Evolutionary conservation across 441 rosid species (phyloP).

Genomic region (Aleurites moluccanus): DNA sequence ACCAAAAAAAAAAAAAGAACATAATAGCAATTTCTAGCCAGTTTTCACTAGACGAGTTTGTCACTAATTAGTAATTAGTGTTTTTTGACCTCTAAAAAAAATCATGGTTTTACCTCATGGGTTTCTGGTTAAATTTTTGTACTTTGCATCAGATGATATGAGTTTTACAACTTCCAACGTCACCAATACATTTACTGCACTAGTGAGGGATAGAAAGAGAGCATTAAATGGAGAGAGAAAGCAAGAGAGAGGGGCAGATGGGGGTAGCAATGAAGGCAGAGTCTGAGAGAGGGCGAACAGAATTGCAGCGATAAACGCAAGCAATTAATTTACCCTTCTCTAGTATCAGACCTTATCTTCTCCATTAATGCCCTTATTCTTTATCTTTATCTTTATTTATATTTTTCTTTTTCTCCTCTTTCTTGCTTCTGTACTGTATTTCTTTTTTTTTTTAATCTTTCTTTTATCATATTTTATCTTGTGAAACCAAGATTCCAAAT

Average conservation of each 20-base stretch:
- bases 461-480: not conserved
- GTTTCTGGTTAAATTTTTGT: constrained; percentile 20
- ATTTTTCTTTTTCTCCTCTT: not conserved
- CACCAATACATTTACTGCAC: constrained; percentile 25
- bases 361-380: constrained; percentile 50
- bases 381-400: not conserved
- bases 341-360: constrained; percentile 41
- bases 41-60: constrained; percentile 17
- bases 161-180: not conserved
- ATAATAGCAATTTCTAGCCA: constrained; percentile 6
- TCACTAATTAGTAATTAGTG: constrained; percentile 6
- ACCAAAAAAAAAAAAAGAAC: not conserved
- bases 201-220: constrained; percentile 13
- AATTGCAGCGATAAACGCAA: constrained; percentile 56
- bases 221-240: constrained; percentile 52
- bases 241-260: constrained; percentile 10
- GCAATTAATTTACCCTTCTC: constrained; percentile 43
- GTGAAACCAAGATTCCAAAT: not conserved
- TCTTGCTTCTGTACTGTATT: not conserved
- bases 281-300: constrained; percentile 33
- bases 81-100: constrained; percentile 8
- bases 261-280: constrained; percentile 35
- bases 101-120: constrained; percentile 22
- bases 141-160: not conserved
- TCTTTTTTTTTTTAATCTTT: no score